These are phyloP conservation scores for Hypoxylon sp. DNA, from an alignment of 2,329 filamentous ascomycete species.

Conservation along the genomic window DNA sequence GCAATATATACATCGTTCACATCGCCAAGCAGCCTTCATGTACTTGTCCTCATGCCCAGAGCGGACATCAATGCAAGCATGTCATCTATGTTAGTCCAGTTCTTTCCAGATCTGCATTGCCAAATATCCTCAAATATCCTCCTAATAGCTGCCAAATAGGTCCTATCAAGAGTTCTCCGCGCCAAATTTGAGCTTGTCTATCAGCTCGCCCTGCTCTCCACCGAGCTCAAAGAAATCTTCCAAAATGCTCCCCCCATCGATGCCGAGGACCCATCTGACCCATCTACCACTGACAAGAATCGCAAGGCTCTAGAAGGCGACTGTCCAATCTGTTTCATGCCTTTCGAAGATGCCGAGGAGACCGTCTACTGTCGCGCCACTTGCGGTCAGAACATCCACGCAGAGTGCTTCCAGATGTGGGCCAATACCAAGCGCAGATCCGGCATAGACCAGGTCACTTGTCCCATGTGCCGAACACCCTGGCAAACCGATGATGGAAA, in stretches of 20 bases:
- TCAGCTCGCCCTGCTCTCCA: slow-evolving; percentile 66
- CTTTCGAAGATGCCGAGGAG: slow-evolving; percentile 51
- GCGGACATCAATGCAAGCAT: slow-evolving; percentile 71
- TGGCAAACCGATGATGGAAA: slow-evolving; percentile 61
- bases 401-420: slow-evolving; percentile 64
- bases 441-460: slow-evolving; percentile 56
- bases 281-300: slow-evolving; percentile 45
- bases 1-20: slow-evolving; percentile 69
- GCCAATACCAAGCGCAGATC: slow-evolving; percentile 55
- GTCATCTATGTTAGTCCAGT: slow-evolving; percentile 60
- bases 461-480: slow-evolving; percentile 66
- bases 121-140: too few species aligned
- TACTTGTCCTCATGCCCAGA: slow-evolving; percentile 62
- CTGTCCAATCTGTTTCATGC: slow-evolving; percentile 66
- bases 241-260: slow-evolving; percentile 61
- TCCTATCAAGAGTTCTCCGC: slow-evolving; percentile 67
- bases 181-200: slow-evolving; percentile 65
- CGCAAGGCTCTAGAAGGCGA: slow-evolving; percentile 62
- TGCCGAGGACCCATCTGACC: slow-evolving; percentile 39
- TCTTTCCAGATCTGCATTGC: too few species aligned
- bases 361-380: slow-evolving; percentile 61
- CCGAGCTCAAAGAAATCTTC: slow-evolving; percentile 69
- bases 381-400: slow-evolving; percentile 65
- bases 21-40: slow-evolving; percentile 62
- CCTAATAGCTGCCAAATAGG: slow-evolving; percentile 44